phyloP scores from a whole-genome alignment of 1,284 basidiomycete genomes.

The Trametes pubescens region DNA sequence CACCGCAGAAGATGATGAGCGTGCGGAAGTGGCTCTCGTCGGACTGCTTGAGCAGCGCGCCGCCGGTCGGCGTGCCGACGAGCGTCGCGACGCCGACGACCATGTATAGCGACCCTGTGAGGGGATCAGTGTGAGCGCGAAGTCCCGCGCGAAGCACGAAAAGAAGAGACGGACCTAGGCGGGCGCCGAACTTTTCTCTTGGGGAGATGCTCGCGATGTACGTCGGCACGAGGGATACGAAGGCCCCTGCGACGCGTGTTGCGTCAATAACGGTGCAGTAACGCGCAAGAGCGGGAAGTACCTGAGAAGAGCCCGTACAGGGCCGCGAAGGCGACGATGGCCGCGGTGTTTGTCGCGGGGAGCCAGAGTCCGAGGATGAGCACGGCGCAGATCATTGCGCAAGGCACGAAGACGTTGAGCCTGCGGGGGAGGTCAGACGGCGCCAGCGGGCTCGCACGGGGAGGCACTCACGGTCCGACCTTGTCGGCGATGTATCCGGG shows the following conservation, averaged over 20 bases:
- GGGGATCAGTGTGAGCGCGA: neutral
- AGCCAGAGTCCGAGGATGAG: constrained; percentile 64
- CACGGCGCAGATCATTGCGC: constrained; percentile 62
- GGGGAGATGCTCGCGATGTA: constrained; percentile 32
- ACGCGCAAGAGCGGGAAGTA: constrained; percentile 1
- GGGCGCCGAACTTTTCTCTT: constrained; percentile 27
- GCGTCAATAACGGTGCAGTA: neutral
- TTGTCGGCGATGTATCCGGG: constrained; percentile 68
- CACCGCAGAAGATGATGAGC: constrained; percentile 46
- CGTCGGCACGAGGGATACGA: constrained; percentile 27
- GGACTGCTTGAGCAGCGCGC: constrained; percentile 41
- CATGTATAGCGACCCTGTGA: constrained; percentile 39
- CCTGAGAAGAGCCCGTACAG: constrained; percentile 59
- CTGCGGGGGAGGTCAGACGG: constrained; percentile 33
- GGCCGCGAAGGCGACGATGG: constrained; percentile 58
- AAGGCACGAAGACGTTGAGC: constrained; percentile 65
- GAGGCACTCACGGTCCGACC: constrained; percentile 50
- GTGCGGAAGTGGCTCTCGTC: constrained; percentile 40
- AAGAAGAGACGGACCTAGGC: constrained; percentile 19
- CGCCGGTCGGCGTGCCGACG: constrained; percentile 44
- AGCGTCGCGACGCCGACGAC: constrained; percentile 40
- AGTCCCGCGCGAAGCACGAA: neutral
- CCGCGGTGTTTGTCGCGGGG: constrained; percentile 47
- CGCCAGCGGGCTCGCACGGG: neutral
- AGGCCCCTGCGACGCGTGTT: constrained; percentile 7